Conservation (phyloP, 2,329 filamentous ascomycete genomes). For the Calonectria pseudoreteaudii region DNA sequence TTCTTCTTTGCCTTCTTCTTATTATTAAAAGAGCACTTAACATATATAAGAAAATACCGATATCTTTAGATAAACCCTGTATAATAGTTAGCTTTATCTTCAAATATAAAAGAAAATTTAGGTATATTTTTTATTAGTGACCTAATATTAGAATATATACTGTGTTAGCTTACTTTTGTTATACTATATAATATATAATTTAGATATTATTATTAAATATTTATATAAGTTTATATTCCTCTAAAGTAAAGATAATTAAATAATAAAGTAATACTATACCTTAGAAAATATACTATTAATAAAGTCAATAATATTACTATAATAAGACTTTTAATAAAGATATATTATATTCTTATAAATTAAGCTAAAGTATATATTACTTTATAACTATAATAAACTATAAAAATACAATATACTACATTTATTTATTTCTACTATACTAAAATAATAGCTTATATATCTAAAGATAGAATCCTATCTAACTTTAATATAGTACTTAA, state of each 20-base stretch:
- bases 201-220: neutral
- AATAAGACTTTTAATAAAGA: neutral
- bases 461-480: neutral
- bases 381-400: slow-evolving; percentile 5
- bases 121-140: neutral
- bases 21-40: slow-evolving; percentile 12
- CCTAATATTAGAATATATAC: neutral
- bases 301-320: neutral
- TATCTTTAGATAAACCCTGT: neutral
- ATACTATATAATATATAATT: too few relatives aligned
- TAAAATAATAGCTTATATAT: neutral
- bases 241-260: too few relatives aligned
- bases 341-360: neutral
- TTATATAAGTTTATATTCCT: neutral
- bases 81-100: slow-evolving; percentile 17
- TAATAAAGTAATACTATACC: neutral
- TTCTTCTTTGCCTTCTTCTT: neutral
- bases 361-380: neutral
- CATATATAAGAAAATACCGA: neutral
- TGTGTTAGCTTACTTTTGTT: neutral
- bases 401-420: neutral
- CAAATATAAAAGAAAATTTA: neutral
- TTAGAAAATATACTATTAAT: too few relatives aligned
- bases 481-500: neutral
- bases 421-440: neutral